Evolutionary conservation across 352 stramenopile genomes (phyloP).

Genomic region (Phytophthora hibernalis): DNA sequence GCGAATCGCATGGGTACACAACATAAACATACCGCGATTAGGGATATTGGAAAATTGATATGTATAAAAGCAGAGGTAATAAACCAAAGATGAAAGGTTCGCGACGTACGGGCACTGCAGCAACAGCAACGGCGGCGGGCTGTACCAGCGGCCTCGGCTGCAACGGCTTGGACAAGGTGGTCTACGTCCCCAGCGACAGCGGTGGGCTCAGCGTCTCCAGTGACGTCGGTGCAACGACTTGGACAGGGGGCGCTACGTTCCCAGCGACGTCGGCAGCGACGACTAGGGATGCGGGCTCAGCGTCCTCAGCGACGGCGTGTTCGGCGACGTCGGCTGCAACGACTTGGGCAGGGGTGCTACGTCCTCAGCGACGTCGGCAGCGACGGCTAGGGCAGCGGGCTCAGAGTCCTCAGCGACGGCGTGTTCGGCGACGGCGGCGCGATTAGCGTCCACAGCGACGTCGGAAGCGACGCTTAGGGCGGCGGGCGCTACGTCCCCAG

Average conservation of each 20-base stretch:
- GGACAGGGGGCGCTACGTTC: too few relatives aligned
- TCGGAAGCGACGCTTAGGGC: too few relatives aligned
- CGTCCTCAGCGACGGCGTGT: too few relatives aligned
- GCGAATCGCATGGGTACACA: not conserved
- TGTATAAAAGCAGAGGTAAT: not conserved
- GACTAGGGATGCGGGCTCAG: too few relatives aligned
- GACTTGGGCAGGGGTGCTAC: too few relatives aligned
- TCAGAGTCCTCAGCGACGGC: not conserved
- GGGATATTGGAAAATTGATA: not conserved
- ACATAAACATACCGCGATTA: slow-evolving; percentile 2
- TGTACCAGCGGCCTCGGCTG: too few relatives aligned
- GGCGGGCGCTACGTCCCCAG: not conserved
- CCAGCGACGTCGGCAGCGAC: too few relatives aligned
- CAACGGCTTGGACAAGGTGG: too few relatives aligned
- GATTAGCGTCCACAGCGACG: not conserved
- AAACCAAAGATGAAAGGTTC: not conserved
- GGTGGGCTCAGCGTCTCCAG: too few relatives aligned
- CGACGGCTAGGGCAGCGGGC: not conserved
- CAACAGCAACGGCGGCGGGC: not conserved
- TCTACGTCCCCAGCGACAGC: too few relatives aligned
- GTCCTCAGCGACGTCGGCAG: not conserved
- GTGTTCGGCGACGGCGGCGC: not conserved
- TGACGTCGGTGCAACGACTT: too few relatives aligned
- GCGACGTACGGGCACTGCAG: not conserved
- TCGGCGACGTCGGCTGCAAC: too few relatives aligned